A percentile compares a stretch with the other conserved stretches of the same genome.
These are phyloP conservation scores for Vitellaria paradoxa DNA, from an alignment of 179 eudicot species.

Conservation along the genomic window DNA sequence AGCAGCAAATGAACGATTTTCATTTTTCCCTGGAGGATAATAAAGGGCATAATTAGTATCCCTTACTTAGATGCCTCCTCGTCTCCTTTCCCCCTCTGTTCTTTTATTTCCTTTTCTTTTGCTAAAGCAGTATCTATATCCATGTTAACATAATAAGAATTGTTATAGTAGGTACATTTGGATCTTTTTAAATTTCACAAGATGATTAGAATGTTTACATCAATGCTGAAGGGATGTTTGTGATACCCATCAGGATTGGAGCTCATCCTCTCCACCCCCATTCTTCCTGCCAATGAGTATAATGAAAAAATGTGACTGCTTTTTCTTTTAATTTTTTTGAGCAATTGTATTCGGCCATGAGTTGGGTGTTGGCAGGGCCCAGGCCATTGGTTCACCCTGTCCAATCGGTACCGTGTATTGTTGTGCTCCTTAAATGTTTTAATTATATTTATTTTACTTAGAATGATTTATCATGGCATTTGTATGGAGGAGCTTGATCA, in stretches of 20 bases:
- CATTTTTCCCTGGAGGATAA: slow-evolving; percentile 2
- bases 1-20: slow-evolving; percentile 20
- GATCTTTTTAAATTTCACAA: background rate
- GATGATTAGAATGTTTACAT: background rate
- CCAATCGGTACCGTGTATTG: background rate
- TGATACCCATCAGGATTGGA: slow-evolving; percentile 1
- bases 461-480: background rate
- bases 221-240: background rate
- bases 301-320: background rate
- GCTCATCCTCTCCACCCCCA: background rate
- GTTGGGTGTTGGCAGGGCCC: too few relatives aligned
- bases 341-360: too few relatives aligned
- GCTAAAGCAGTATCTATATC: background rate
- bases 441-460: background rate
- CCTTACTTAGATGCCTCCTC: slow-evolving; percentile 7
- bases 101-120: background rate
- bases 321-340: background rate
- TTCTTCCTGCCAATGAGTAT: slow-evolving; percentile 1
- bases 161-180: background rate
- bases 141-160: background rate
- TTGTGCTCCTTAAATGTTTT: background rate
- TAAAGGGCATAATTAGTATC: background rate
- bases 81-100: background rate
- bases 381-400: too few relatives aligned
- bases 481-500: background rate